Conservation (phyloP, 2,329 filamentous ascomycete genomes). For the Grosmannia penicillata region DNA sequence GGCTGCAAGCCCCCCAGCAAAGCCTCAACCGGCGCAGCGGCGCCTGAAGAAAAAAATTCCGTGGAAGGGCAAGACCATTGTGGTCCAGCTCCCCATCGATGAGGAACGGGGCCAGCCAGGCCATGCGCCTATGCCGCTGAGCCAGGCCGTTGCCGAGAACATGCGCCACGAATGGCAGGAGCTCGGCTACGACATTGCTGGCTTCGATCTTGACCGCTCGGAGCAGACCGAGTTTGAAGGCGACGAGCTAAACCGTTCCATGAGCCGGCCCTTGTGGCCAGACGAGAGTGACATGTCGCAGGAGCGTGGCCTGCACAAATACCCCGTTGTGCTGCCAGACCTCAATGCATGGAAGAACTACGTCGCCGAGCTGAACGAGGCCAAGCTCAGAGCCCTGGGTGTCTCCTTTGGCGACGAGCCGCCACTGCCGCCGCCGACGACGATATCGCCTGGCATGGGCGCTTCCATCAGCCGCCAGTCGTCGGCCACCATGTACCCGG, state of each 20-base stretch:
- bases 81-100: conserved; percentile 54
- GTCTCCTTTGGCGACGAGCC: conserved; percentile 63
- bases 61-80: conserved; percentile 62
- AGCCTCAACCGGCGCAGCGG: conserved; percentile 31
- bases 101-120: conserved; percentile 48
- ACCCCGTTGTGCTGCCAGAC: conserved; percentile 54
- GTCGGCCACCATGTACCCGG: conserved; percentile 55
- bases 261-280: conserved; percentile 58
- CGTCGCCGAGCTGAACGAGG: conserved; percentile 69
- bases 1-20: conserved; percentile 13
- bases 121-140: conserved; percentile 37
- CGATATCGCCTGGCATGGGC: conserved; percentile 49
- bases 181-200: conserved; percentile 52
- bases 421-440: conserved; percentile 35
- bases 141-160: conserved; percentile 36
- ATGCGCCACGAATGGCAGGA: conserved; percentile 55
- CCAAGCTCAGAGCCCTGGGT: conserved; percentile 81
- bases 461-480: conserved; percentile 49
- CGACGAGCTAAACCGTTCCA: conserved; percentile 30
- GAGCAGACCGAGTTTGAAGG: conserved; percentile 13
- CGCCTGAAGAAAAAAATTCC: conserved; percentile 54
- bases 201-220: conserved; percentile 50
- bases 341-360: conserved; percentile 60
- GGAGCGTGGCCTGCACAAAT: conserved; percentile 38
- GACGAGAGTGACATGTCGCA: conserved; percentile 38